Base-by-base conservation (phyloP, 192 early-diverging fungal genomes). In the Cetraspora pellucida region DNA sequence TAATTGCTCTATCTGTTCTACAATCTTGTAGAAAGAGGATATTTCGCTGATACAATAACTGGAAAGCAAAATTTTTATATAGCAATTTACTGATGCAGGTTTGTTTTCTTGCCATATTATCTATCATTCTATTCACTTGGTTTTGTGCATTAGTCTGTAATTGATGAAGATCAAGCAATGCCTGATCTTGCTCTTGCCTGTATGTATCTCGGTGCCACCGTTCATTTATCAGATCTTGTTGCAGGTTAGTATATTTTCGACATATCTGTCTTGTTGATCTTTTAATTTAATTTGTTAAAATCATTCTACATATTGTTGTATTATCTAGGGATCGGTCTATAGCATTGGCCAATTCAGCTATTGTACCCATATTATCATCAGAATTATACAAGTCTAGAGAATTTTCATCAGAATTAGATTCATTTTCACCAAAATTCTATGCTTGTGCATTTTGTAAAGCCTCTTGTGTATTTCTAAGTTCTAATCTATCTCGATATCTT, bases 41-140 rank as follows among this genome's bases (percentile, higher is more conserved):
- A 69, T 69, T 47, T 69, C 27, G 27, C 67, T 69, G 67, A 69
- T 49, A 66, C 14, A 66, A 44, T 66, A 66, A 66, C 31, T 66
- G 64, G 10, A 66, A 66, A 31, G 64, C 64, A 45, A 66, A 66
- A 23, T 27, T 66, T 66, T 66, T 17, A 10, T 45, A 17, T 23
- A 66, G 3, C 10, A 64, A 25, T 27, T 23, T 6, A 55, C 52
- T 6, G 7, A 55, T 55, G 1, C 1, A 7, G 37, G 37, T 37
- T 37, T 37, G 37, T 1, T 37, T 37, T 37, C 37, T 37, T 37
- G 37, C 37, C 1, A 37, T 37, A 37, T 37, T 0, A 37, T 37
- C 1, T 37, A 37, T 37, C 37, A 37, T 37, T 37, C 1, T 37
- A 1, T 54, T 54, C 0, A 54, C 50, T 2, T 54, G 50, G 1